Base-by-base conservation (phyloP, 2,329 filamentous ascomycete genomes). In the Diaporthe nobilis region DNA sequence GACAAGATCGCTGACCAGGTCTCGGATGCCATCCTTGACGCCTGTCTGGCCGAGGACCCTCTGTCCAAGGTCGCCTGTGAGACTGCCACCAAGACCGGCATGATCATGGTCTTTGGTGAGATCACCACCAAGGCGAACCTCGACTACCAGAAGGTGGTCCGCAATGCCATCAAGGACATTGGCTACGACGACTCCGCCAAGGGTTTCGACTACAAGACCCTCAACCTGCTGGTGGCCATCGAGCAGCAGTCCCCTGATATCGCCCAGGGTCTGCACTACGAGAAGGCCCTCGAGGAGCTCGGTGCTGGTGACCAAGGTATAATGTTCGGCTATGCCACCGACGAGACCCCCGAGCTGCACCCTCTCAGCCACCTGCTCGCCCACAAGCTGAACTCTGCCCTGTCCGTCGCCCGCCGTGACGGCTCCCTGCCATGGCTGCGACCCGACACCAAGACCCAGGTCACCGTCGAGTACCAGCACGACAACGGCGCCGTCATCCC, bases 151-250 rank as follows among this genome's bases (percentile, higher is more conserved):
- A 98, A 96, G 90, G 91, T 98, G 83, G 95, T 99, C 86, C 96
- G 97, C 86, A 88, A 93, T 79, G 92, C 96, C 85, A 95, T 99
- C 92, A 96, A 98, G 92, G 96, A 98, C 85, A 99, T 99, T 84
- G 97, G 97, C 83, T 99, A 98, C 88, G 97, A 99, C 88, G 92
- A 94, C 87, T 98, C 97, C 74, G 90, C 91, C 83, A 99, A 99
- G 93, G 97, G 97, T 79, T 99, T 99, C 88, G 97, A 99, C 90
- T 98, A 98, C 95, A 98, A 98, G 94, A 99, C 97, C 81, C 96
- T 94, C 90, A 98, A 98, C 90, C 92, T 99, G 84, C 93, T 98
- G 82, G 96, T 98, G 82, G 97, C 96, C 88, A 98, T 99, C 87
- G 97, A 99, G 93, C 92, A 99, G 90, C 97, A 99, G 89, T 98